Evolutionary conservation across 495 filamentous ascomycete genomes (phyloP).

Genomic region (Talaromyces borbonicus): DNA sequence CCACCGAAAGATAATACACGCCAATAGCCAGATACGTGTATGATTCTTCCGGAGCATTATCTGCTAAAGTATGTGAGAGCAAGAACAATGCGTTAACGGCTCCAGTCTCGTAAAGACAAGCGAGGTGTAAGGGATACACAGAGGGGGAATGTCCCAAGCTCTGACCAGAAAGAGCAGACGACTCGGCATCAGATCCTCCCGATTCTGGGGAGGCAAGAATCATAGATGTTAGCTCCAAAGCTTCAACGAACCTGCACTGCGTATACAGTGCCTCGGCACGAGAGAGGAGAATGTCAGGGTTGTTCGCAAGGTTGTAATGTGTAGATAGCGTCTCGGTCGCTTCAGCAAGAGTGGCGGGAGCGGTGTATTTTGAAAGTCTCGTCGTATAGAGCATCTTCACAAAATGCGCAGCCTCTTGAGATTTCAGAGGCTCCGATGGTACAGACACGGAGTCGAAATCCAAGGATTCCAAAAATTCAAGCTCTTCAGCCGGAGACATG

Average conservation of each 20-base stretch:
- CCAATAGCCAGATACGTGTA: constrained; percentile 90
- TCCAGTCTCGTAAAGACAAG: constrained; percentile 80
- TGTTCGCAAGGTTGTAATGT: constrained; percentile 79
- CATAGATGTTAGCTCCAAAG: constrained; percentile 70
- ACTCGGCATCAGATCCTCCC: constrained; percentile 14
- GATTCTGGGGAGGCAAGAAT: constrained; percentile 53
- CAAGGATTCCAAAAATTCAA: constrained; percentile 81
- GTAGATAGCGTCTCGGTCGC: constrained; percentile 86
- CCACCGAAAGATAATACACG: constrained; percentile 84
- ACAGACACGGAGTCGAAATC: constrained; percentile 76
- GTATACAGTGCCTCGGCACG: constrained; percentile 88
- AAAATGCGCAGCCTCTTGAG: constrained; percentile 83
- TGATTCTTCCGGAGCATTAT: constrained; percentile 82
- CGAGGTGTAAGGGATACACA: constrained; percentile 83
- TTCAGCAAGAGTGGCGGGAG: constrained; percentile 70
- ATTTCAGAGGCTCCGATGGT: constrained; percentile 44
- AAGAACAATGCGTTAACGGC: constrained; percentile 84
- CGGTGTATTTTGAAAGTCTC: constrained; percentile 89
- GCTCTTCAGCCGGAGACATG: constrained; percentile 96
- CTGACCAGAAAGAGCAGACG: constrained; percentile 21
- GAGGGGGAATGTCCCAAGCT: constrained; percentile 80
- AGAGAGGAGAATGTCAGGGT: constrained; percentile 89
- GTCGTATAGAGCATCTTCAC: constrained; percentile 97
- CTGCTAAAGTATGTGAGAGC: constrained; percentile 87
- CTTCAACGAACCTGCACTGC: constrained; percentile 84